Evolutionary conservation across 2,329 filamentous ascomycete genomes (phyloP), one percentile per base, ranked within the genome.

Genomic region (Shiraia sp.): DNA sequence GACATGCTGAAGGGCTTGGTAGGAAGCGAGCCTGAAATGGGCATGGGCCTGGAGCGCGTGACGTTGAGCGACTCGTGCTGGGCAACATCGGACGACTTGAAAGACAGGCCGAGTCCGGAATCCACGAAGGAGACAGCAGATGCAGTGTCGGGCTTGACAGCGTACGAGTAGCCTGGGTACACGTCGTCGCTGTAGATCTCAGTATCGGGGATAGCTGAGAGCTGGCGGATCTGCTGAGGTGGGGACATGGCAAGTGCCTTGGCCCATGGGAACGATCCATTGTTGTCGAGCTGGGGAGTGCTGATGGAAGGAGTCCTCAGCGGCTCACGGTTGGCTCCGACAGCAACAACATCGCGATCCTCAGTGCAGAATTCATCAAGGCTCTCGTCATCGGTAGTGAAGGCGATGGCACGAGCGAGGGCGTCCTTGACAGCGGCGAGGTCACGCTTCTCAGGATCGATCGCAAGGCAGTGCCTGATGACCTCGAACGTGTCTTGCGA

Each of bases 401-500:
- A 99, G 72, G 85, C 91, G 55, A 96, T 79, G 34, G 88, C 86
- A 38, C 88, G 86, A 50, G 84, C 73, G 24, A 99, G 82, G 38
- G 88, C 88, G 36, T 89, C 81, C 55, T 88, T 88, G 47, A 90
- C 84, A 46, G 82, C 88, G 23, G 80, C 75, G 34, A 99, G 77
- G 24, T 91, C 95, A 40, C 93, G 87, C 77, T 90, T 95, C 69
- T 80, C 81, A 9, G 93, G 93, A 65, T 99, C 92, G 56, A 99
- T 75, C 59, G 89, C 89, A 81, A 99, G 82, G 69, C 89, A 95
- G 72, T 95, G 82, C 37, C 86, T 83, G 70, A 99, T 83, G 55
- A 99, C 89, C 71, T 96, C 90, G 63, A 88, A 99, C 0, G 93
- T 96, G 70, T 99, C 93, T 70, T 96, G 90, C 35, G 92, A 97